Conservation (phyloP, 331 rosid species). For the Rosa hybrid region DNA sequence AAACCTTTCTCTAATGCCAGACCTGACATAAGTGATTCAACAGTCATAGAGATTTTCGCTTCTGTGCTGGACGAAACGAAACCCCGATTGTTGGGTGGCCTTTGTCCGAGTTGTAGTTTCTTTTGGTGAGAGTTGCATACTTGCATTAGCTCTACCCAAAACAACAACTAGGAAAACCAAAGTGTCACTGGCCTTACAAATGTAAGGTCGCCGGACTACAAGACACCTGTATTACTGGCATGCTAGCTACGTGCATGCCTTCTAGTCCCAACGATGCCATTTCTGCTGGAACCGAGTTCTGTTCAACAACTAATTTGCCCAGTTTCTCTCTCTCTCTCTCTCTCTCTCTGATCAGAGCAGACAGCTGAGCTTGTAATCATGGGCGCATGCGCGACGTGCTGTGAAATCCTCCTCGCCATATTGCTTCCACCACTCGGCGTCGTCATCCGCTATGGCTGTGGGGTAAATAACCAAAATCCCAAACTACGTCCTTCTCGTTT, state of each 20-base stretch:
- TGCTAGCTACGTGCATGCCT: slow-evolving; percentile 16
- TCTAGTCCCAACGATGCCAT: neutral
- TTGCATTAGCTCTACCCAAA: neutral
- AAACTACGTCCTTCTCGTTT: neutral
- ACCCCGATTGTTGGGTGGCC: neutral
- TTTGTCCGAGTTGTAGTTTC: neutral
- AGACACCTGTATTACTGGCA: neutral
- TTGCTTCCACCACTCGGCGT: slow-evolving; percentile 51
- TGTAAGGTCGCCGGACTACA: neutral
- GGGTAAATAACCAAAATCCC: slow-evolving; percentile 9
- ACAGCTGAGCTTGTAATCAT: neutral
- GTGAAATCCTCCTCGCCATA: slow-evolving; percentile 39
- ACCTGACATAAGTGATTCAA: too few relatives aligned
- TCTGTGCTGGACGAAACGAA: neutral
- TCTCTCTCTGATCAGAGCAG: neutral
- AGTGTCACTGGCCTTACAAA: neutral
- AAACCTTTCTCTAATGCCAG: too few relatives aligned
- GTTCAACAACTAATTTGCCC: neutral
- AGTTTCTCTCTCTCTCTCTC: slow-evolving; percentile 5
- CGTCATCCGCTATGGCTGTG: slow-evolving; percentile 42
- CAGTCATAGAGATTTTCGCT: too few relatives aligned
- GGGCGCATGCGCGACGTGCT: slow-evolving; percentile 33
- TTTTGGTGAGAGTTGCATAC: neutral
- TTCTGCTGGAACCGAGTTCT: neutral
- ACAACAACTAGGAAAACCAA: neutral